Conservation (phyloP, 176 grass and related monocot genomes). For the Carex cristatella region DNA sequence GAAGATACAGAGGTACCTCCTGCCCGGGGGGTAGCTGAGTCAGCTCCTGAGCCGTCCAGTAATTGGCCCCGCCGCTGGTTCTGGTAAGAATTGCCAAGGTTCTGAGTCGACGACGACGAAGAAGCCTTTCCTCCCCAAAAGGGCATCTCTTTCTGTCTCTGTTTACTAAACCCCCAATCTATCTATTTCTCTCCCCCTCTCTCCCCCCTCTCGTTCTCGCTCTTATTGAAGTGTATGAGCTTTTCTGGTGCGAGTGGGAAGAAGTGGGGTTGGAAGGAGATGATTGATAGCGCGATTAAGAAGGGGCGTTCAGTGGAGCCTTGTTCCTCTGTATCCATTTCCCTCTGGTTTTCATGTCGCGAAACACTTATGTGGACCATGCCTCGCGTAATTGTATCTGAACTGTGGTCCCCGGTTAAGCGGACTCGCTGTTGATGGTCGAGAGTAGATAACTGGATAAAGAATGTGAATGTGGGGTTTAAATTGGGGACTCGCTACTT, state of each 20-base stretch:
- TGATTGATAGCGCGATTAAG: conserved; percentile 9
- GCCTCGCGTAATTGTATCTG: background rate
- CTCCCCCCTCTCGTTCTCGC: background rate
- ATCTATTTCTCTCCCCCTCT: background rate
- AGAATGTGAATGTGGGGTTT: background rate
- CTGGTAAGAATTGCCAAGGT: background rate
- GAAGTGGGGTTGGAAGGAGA: background rate
- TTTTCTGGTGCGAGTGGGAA: conserved; percentile 1
- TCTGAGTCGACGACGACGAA: background rate
- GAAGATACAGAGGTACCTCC: conserved; percentile 18
- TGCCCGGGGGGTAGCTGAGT: background rate
- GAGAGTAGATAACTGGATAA: background rate
- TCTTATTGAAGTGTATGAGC: background rate
- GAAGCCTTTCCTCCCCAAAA: conserved; percentile 23
- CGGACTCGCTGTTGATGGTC: background rate
- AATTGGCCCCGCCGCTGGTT: conserved; percentile 15
- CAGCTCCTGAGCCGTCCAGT: background rate
- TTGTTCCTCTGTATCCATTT: background rate
- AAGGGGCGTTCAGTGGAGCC: background rate
- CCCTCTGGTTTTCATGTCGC: background rate
- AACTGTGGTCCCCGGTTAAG: background rate
- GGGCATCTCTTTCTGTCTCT: conserved; percentile 6
- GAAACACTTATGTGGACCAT: background rate
- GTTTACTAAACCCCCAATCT: background rate
- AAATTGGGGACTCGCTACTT: background rate